phyloP scores from a whole-genome alignment of 1,284 basidiomycete genomes.

The Ceratobasidium sp. region DNA sequence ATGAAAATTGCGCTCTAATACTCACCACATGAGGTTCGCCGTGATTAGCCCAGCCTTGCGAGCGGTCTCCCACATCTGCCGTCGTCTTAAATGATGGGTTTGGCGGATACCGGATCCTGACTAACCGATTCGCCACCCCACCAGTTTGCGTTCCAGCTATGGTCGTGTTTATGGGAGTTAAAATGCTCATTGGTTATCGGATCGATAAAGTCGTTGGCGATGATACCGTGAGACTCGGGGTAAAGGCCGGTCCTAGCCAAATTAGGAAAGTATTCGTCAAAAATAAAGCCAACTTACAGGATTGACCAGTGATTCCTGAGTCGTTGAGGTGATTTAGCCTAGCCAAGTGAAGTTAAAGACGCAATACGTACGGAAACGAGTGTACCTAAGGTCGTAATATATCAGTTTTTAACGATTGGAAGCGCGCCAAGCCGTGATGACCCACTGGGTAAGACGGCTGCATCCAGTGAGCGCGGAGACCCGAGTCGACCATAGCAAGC shows the following conservation, averaged over 20 bases:
- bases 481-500: constrained; percentile 78
- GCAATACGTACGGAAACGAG: constrained; percentile 80
- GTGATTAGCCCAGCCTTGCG: constrained; percentile 76
- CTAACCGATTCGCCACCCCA: constrained; percentile 89
- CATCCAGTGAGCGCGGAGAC: constrained; percentile 86
- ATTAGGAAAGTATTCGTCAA: background rate
- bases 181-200: constrained; percentile 71
- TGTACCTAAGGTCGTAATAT: constrained; percentile 68
- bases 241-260: constrained; percentile 82
- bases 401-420: too few relatives aligned
- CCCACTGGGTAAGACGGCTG: constrained; percentile 85
- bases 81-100: background rate
- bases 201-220: constrained; percentile 93
- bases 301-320: constrained; percentile 85
- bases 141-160: constrained; percentile 76
- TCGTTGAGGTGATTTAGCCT: background rate
- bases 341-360: background rate
- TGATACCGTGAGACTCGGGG: constrained; percentile 88
- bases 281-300: constrained; percentile 64
- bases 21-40: constrained; percentile 90
- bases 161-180: constrained; percentile 71
- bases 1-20: constrained; percentile 45
- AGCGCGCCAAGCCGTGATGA: constrained; percentile 30
- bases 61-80: constrained; percentile 89
- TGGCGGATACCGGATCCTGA: background rate